Conservation (phyloP, 352 stramenopile genomes). For the Thraustochytrium sp. region DNA sequence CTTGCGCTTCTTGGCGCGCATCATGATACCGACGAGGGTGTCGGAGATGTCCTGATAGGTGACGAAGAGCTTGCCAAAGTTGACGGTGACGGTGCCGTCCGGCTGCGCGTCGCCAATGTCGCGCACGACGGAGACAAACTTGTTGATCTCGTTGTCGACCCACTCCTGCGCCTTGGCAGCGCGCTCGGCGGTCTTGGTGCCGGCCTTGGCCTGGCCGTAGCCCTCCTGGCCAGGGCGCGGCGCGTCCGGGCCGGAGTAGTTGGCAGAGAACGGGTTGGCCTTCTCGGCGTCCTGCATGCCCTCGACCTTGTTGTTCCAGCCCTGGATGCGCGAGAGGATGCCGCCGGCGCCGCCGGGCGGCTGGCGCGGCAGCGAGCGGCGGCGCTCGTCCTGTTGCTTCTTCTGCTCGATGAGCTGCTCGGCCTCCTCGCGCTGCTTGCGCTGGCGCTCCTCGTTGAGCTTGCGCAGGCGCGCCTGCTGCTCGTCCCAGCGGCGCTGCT, state of each 20-base stretch:
- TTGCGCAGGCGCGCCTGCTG: constrained; percentile 60
- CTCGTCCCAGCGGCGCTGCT: not conserved
- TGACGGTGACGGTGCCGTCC: constrained; percentile 16
- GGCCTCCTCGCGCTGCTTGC: constrained; percentile 2
- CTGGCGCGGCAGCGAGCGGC: not conserved
- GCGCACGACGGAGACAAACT: constrained; percentile 13
- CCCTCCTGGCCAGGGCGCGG: constrained; percentile 9
- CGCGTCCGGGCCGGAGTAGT: not conserved
- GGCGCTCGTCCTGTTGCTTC: constrained; percentile 56
- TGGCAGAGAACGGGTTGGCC: not conserved
- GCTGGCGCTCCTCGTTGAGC: constrained; percentile 18
- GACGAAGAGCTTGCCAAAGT: constrained; percentile 45
- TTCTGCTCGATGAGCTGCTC: constrained; percentile 64
- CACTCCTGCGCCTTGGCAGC: constrained; percentile 25
- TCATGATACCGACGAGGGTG: constrained; percentile 48
- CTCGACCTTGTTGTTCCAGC: constrained; percentile 7
- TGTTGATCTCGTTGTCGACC: constrained; percentile 44
- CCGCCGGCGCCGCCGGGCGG: not conserved
- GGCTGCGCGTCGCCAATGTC: constrained; percentile 7
- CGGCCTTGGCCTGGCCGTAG: constrained; percentile 24
- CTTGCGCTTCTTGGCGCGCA: constrained; percentile 49
- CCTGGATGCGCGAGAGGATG: not conserved
- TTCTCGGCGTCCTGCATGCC: not conserved
- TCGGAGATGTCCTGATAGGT: constrained; percentile 47
- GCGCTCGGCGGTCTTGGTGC: constrained; percentile 33